Evolutionary conservation across 129 eudicot species (phyloP), one percentile per base, ranked within the genome.

Genomic region (Ambrosia trifida): DNA sequence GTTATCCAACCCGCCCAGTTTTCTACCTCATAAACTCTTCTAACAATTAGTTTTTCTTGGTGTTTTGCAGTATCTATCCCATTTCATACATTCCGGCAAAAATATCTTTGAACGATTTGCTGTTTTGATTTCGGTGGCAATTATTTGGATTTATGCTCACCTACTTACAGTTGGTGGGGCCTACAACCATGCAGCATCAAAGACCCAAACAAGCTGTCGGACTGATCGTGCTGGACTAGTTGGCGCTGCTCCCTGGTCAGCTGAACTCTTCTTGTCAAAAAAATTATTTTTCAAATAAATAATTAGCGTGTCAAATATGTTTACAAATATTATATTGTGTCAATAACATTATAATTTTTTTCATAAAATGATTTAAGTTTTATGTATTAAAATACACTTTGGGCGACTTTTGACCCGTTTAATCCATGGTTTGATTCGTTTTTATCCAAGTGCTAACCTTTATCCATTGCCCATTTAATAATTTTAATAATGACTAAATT

Each of bases 121-220:
- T 70, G 94, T 87, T 70, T 41, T 87, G 61, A 75, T 87, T 73
- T 81, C 94, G 75, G 90, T 91, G 40, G 89, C 82, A 50, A 91
- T 91, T 36, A 89, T 91, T 38, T 91, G 97, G 97, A 81, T 88
- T 56, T 91, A 91, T 66, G 97, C 97, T 53, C 90, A 81, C 84
- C 44, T 91, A 49, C 95, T 91, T 38, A 91, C 97, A 20, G 96
- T 88, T 24, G 96, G 92, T 72, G 95, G 95, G 36, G 96, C 97
- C 80, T 91, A 91, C 60, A 82, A 91, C 60, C 79, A 79, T 43
- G 60, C 75, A 2, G 60, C 92, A 66, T 79, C 78, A 19, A 80
- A 66, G 75, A 91, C 92, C 24, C 97, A 91, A 69, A 3, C 56
- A 38, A 85, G 86, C 69, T 91, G 97, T 75, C 85, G 97, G 41